phyloP scores from a whole-genome alignment of 345 rosid genomes.

The Euphorbia peplus region DNA sequence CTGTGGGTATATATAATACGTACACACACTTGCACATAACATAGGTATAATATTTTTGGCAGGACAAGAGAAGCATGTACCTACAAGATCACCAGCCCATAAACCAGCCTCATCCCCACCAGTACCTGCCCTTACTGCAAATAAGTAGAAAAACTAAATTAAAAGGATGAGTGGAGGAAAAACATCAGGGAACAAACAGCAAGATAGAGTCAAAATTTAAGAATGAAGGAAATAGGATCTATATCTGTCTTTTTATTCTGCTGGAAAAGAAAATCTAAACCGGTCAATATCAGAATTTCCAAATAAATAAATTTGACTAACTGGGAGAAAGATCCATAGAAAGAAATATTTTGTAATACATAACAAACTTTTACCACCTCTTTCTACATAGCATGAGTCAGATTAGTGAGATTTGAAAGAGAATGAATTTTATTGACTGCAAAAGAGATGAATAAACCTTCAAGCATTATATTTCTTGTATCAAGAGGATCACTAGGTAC shows the following conservation, averaged over 20 bases:
- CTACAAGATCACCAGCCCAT: constrained; percentile 99
- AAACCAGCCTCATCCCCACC: constrained; percentile 99
- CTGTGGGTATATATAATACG: neutral
- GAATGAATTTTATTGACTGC: neutral
- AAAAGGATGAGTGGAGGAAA: constrained; percentile 9
- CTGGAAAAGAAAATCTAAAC: neutral
- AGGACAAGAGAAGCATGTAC: constrained; percentile 71
- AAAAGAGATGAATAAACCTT: constrained; percentile 53
- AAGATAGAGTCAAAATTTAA: constrained; percentile 7
- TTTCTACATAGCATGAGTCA: neutral
- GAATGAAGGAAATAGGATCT: neutral
- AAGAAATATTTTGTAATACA: neutral
- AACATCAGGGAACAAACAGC: neutral
- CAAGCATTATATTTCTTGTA: constrained; percentile 93
- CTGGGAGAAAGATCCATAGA: neutral
- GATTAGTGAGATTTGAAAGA: neutral
- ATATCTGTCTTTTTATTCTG: neutral
- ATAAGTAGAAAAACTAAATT: constrained; percentile 17
- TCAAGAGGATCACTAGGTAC: constrained; percentile 94
- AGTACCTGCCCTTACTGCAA: constrained; percentile 94
- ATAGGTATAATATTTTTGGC: constrained; percentile 11
- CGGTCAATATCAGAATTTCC: neutral
- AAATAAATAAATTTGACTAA: neutral
- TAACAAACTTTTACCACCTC: neutral
- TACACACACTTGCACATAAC: neutral